Base-by-base conservation (phyloP, 2,329 filamentous ascomycete genomes). In the Juglanconis sp. region DNA sequence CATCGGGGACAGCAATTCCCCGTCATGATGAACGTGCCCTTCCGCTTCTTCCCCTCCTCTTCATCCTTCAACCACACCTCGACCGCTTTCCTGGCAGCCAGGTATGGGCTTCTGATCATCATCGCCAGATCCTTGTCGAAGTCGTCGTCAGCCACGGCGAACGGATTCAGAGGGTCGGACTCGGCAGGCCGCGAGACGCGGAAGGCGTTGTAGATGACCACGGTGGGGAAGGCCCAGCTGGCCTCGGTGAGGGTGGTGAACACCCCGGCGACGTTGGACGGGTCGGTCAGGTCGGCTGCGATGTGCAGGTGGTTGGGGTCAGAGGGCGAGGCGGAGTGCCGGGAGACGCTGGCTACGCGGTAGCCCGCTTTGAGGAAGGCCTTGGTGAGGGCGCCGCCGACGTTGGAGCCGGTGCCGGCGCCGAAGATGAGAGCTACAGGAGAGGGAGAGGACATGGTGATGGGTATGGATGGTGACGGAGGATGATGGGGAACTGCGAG, bases 401-500 rank as follows among this genome's bases (percentile, higher is more conserved):
- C 40, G n/a, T 60, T 60, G 40, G 50, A 30, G 44, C 44, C 17
- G 44, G 9, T 17, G 32, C 56, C 60, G 42, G 57, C 46, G 5
- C 60, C 57, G 47, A 57, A 55, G 32, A 62, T 55, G n/a, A 62
- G n/a, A 13, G 48, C 59, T 31, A 55, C 46, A 15, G 56, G 58
- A 32, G 48, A 42, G n/a, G 56, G 57, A 36, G 47, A 47, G 11
- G 44, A 53, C 50, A 53, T 53, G 1, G 10, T 42, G 17, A 9
- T 53, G 36, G 3, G 4, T 53, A 2, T 8, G 15, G 17, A 52
- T 5, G 4, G 10, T 8, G 24, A 5, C 6, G 3, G 31, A n/a
- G 1, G 7, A 50, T 13, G 47, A 30, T 32, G 30, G 17, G 9
- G 3, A 15, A 31, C 9, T 3, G 11, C 13, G 30, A 17, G 13